Percentiles rank a stretch among this genome's conserved stretches.
phyloP scores from a whole-genome alignment of 2,329 filamentous ascomycete species.

The Neonectria coccinea region DNA sequence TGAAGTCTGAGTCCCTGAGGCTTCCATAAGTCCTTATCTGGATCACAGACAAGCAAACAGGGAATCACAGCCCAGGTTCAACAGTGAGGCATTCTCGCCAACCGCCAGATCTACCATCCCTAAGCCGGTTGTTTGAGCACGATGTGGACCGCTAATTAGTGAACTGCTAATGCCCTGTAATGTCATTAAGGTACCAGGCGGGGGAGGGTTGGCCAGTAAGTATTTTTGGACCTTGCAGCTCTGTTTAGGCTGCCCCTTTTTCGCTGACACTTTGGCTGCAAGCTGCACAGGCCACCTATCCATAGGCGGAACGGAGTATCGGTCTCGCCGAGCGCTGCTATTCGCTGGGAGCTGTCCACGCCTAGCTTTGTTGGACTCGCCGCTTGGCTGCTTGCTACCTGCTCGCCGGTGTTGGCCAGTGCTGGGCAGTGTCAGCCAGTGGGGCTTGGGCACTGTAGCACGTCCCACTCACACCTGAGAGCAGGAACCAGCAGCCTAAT shows the following conservation, averaged over 20 bases:
- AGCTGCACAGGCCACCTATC: slow-evolving; percentile 14
- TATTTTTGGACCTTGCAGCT: slow-evolving; percentile 20
- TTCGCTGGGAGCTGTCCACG: slow-evolving; percentile 32
- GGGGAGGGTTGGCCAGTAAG: slow-evolving; percentile 15
- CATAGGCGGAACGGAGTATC: slow-evolving; percentile 39
- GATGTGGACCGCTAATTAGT: slow-evolving; percentile 17
- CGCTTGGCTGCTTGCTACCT: slow-evolving; percentile 2
- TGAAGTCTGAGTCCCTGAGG: neutral
- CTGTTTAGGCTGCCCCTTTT: slow-evolving; percentile 30
- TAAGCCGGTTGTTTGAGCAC: neutral
- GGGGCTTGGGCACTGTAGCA: slow-evolving; percentile 21
- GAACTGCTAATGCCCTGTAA: slow-evolving; percentile 7
- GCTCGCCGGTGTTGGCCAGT: slow-evolving; percentile 14
- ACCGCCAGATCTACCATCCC: neutral
- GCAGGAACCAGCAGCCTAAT: slow-evolving; percentile 20
- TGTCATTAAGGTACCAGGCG: slow-evolving; percentile 19
- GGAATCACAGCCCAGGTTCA: neutral
- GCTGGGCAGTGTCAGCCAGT: slow-evolving; percentile 25
- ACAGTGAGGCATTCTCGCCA: neutral
- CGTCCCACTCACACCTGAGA: slow-evolving; percentile 23
- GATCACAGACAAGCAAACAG: neutral
- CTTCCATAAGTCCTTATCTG: no score
- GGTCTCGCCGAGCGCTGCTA: slow-evolving; percentile 27
- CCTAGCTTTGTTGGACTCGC: slow-evolving; percentile 8
- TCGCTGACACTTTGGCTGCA: slow-evolving; percentile 4